phyloP scores from a whole-genome alignment of 148 eudicot species.

The Cornus kousa region DNA sequence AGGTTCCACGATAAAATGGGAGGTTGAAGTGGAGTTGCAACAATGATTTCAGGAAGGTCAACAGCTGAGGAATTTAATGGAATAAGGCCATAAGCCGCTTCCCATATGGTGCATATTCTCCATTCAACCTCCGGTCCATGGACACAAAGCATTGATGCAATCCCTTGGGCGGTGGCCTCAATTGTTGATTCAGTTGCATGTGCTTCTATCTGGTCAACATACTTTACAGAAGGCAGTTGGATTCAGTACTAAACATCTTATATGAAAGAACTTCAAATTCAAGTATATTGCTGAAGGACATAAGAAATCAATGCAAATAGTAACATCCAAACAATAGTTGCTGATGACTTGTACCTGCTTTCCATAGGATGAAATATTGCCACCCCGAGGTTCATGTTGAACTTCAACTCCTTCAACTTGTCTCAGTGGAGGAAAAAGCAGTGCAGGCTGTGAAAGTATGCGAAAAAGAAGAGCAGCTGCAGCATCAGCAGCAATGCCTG shows the following conservation, averaged over 20 bases:
- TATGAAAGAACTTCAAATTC: background rate
- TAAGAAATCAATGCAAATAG: background rate
- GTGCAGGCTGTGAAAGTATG: slow-evolving; percentile 92
- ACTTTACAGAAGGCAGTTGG: slow-evolving; percentile 1
- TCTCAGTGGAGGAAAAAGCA: slow-evolving; percentile 88
- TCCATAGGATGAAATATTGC: slow-evolving; percentile 47
- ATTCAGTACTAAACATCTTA: background rate
- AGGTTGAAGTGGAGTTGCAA: slow-evolving; percentile 92
- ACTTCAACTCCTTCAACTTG: slow-evolving; percentile 91
- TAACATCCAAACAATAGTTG: slow-evolving; percentile 6
- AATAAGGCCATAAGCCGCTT: slow-evolving; percentile 98
- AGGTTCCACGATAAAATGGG: slow-evolving; percentile 95
- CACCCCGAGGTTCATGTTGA: slow-evolving; percentile 68
- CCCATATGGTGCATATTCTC: slow-evolving; percentile 99
- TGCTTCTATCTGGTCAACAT: slow-evolving; percentile 63
- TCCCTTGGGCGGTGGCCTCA: slow-evolving; percentile 99
- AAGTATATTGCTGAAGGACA: background rate
- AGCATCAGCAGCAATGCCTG: slow-evolving; percentile 97
- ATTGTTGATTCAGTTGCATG: slow-evolving; percentile 94
- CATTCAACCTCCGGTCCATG: slow-evolving; percentile 99
- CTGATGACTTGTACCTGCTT: slow-evolving; percentile 61
- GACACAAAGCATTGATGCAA: slow-evolving; percentile 98
- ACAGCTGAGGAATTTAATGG: slow-evolving; percentile 94
- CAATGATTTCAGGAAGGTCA: slow-evolving; percentile 96
- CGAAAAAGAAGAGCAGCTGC: slow-evolving; percentile 97